Evolutionary conservation across 441 rosid genomes (phyloP).

Genomic region (Populus hybrid): DNA sequence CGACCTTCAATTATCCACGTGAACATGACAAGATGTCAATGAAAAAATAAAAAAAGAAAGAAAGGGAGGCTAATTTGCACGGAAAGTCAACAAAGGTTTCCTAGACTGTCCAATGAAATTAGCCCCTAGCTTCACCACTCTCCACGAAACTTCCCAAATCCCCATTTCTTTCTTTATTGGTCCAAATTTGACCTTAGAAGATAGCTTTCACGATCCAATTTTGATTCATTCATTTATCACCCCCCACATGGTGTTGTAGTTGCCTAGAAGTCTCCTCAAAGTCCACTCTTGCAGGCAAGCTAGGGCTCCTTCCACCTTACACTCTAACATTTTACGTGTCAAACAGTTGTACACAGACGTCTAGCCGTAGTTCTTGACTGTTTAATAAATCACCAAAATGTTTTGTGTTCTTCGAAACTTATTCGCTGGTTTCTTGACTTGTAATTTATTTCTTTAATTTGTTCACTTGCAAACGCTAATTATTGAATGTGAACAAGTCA

Average conservation of each 20-base stretch:
- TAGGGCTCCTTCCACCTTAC: neutral
- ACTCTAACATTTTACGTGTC: constrained; percentile 27
- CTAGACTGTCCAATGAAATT: constrained; percentile 13
- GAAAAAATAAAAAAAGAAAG: neutral
- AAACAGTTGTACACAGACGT: constrained; percentile 1
- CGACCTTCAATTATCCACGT: constrained; percentile 5
- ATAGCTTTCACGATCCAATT: neutral
- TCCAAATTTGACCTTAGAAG: constrained; percentile 18
- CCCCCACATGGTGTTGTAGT: constrained; percentile 12
- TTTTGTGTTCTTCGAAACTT: neutral
- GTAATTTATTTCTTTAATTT: neutral
- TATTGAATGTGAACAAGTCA: neutral
- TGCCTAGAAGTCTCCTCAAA: constrained; percentile 29
- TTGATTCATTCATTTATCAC: neutral
- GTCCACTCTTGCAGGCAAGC: constrained; percentile 17
- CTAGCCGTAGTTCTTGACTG: constrained; percentile 48
- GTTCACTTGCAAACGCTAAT: neutral
- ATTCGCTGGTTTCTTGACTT: neutral
- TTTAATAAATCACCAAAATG: neutral
- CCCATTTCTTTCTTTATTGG: neutral
- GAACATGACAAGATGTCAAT: neutral
- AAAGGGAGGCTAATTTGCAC: neutral
- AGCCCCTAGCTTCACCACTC: neutral
- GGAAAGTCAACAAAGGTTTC: constrained; percentile 33
- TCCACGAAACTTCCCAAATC: constrained; percentile 17